A percentile compares a stretch with the other conserved stretches of the same genome.
These are phyloP conservation scores for Croton laevigatus DNA, from an alignment of 441 rosid species.

Conservation along the genomic window DNA sequence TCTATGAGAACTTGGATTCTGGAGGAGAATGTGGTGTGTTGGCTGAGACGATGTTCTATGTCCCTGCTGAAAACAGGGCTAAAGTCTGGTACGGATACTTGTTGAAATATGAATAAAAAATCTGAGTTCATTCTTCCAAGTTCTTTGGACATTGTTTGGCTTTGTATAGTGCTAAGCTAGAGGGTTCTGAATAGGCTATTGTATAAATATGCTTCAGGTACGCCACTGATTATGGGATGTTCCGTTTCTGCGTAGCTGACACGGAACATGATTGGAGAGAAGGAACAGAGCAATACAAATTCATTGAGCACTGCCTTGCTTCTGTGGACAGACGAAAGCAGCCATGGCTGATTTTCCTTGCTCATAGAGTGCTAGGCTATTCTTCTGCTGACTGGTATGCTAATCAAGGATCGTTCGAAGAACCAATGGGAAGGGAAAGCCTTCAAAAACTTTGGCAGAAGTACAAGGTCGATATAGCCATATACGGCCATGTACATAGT, in stretches of 20 bases:
- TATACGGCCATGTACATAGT: slow-evolving; percentile 80
- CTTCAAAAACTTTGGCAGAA: slow-evolving; percentile 89
- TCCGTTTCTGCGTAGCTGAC: slow-evolving; percentile 77
- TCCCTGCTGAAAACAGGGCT: slow-evolving; percentile 74
- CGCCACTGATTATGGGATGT: slow-evolving; percentile 82
- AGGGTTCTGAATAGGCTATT: neutral
- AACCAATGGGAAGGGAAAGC: slow-evolving; percentile 83
- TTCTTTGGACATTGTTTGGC: neutral
- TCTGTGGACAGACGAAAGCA: slow-evolving; percentile 72
- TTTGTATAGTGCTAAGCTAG: neutral
- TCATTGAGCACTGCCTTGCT: slow-evolving; percentile 71
- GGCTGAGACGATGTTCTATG: slow-evolving; percentile 81
- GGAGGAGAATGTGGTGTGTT: slow-evolving; percentile 93
- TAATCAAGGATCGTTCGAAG: slow-evolving; percentile 60
- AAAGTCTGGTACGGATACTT: slow-evolving; percentile 55
- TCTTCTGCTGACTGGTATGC: slow-evolving; percentile 61
- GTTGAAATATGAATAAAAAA: too few relatives aligned
- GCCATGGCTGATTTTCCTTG: slow-evolving; percentile 88
- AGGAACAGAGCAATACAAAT: slow-evolving; percentile 76
- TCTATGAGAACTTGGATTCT: slow-evolving; percentile 61
- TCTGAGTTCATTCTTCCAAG: neutral
- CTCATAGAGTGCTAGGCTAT: slow-evolving; percentile 83
- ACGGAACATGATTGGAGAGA: slow-evolving; percentile 91
- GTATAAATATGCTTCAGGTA: slow-evolving; percentile 46
- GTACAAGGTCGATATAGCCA: slow-evolving; percentile 78